These are phyloP conservation scores for Amanita muscaria DNA, from an alignment of 768 basidiomycete species.

Conservation along the genomic window DNA sequence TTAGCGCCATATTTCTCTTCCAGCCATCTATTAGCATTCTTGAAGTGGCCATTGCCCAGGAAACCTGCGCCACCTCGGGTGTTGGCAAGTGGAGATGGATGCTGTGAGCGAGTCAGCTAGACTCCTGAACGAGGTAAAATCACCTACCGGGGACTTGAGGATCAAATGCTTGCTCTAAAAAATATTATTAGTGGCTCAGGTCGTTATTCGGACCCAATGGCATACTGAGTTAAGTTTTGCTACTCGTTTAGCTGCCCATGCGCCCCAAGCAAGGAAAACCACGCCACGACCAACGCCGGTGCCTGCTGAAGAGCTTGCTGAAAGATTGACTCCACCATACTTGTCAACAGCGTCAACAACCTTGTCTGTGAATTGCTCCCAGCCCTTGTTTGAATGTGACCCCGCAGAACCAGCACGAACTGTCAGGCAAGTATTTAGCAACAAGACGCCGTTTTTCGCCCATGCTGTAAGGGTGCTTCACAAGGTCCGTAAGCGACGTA, in stretches of 20 bases:
- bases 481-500: slow-evolving; percentile 6
- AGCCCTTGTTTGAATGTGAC: slow-evolving; percentile 80
- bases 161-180: slow-evolving; percentile 71
- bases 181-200: not conserved
- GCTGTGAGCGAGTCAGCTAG: slow-evolving; percentile 31
- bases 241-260: slow-evolving; percentile 78
- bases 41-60: slow-evolving; percentile 85
- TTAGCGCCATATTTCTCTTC: slow-evolving; percentile 66
- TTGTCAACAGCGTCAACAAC: slow-evolving; percentile 71
- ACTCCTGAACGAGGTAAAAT: slow-evolving; percentile 7
- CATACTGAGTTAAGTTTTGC: slow-evolving; percentile 65
- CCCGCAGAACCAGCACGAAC: slow-evolving; percentile 68
- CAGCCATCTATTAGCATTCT: slow-evolving; percentile 81
- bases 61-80: slow-evolving; percentile 49
- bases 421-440: slow-evolving; percentile 90
- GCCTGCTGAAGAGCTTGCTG: slow-evolving; percentile 17
- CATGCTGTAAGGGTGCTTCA: slow-evolving; percentile 69
- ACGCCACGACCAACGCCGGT: slow-evolving; percentile 58
- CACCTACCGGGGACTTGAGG: slow-evolving; percentile 62
- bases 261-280: slow-evolving; percentile 85
- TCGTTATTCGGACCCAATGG: not conserved
- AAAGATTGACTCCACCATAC: slow-evolving; percentile 66
- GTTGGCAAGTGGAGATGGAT: slow-evolving; percentile 80
- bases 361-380: slow-evolving; percentile 83
- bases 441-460: slow-evolving; percentile 81